Base-by-base conservation (phyloP, 2,329 filamentous ascomycete genomes). In the Colletotrichum simmondsii region DNA sequence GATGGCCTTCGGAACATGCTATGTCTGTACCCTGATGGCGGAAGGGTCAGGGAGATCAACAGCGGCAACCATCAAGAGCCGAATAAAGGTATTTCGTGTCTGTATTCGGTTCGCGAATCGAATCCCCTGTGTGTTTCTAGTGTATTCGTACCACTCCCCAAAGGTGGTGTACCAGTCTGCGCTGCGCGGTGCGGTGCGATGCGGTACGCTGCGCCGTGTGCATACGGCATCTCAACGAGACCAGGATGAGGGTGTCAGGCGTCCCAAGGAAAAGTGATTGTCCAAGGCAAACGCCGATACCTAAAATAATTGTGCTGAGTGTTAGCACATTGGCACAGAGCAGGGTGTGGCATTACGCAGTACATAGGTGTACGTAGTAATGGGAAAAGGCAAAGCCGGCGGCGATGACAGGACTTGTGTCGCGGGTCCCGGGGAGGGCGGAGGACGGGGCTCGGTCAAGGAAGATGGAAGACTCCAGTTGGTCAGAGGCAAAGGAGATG, bases 361-460 rank as follows among this genome's bases (percentile, higher is more conserved):
- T 35, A n/a, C n/a, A n/a, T n/a, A 65, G 37, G 6, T 22, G 37
- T 8, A 42, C 37, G 37, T 24, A 24, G 3, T 16, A 22, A 2
- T 10, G 42, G 58, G 22, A 49, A 49, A 30, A 30, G 42, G 59
- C n/a, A 64, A 49, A 42, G 63, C 59, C 37, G 24, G 52, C 58
- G 65, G 69, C 69, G 54, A 61, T 22, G 49, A 65, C 66, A 56
- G 53, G 46, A 56, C 24, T 24, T 71, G 63, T 37, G 42, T 68
- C 65, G 66, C 70, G 70, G 70, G 59, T 56, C 42, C 65, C 70
- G 65, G 54, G 60, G 60, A 70, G 70, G 42, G 30, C 66, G 70
- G 70, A 69, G 65, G 30, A 72, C 70, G 70, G 70, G 56, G 58
- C 12, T 69, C 59, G 59, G 70, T 60, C 70, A 72, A 12, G 65